Base-by-base conservation (phyloP, 441 rosid species). In the Euphorbia schlechtendalii region DNA sequence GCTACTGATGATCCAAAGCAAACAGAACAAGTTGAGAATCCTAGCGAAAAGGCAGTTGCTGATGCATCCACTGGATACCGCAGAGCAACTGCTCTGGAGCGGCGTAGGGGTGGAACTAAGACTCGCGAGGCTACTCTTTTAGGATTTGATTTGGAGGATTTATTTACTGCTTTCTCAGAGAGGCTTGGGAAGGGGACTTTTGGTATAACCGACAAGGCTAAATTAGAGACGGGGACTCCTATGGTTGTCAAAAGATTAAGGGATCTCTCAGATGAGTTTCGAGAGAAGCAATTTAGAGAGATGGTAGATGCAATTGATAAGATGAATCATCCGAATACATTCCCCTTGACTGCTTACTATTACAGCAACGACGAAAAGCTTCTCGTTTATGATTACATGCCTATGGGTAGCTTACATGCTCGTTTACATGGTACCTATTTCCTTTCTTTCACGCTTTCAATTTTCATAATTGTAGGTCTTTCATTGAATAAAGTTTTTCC, bases 321-420 rank as follows among this genome's bases (percentile, higher is more conserved):
- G 10, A 84, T 95, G 87, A 92, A 88, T 82, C 96, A 95, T 78
- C 81, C 84, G 71, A 84, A 81, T 74, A 75, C 92, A 82, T 88
- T 92, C 17, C 96, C 95, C 0, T 70, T 95, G 61, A 80, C 91
- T 69, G 99, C 98, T 60, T 92, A 92, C 71, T 95, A 92, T 76
- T 88, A 72, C 65, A 92, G 95, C n/a, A n/a, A n/a, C n/a, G n/a
- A n/a, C n/a, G n/a, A n/a, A n/a, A n/a, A n/a, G n/a, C n/a, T n/a
- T n/a, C n/a, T n/a, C n/a, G n/a, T n/a, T n/a, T n/a, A n/a, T n/a
- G n/a, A n/a, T n/a, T n/a, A n/a, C n/a, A n/a, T n/a, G n/a, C n/a
- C n/a, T n/a, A 86, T 80, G 84, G 99, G 99, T 71, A 95, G 99
- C 84, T 82, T 95, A 69, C 89, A 98, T 45, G 97, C 98, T 18